phyloP scores from a whole-genome alignment of 768 basidiomycete species.

The Porpolomopsis calyptriformis region DNA sequence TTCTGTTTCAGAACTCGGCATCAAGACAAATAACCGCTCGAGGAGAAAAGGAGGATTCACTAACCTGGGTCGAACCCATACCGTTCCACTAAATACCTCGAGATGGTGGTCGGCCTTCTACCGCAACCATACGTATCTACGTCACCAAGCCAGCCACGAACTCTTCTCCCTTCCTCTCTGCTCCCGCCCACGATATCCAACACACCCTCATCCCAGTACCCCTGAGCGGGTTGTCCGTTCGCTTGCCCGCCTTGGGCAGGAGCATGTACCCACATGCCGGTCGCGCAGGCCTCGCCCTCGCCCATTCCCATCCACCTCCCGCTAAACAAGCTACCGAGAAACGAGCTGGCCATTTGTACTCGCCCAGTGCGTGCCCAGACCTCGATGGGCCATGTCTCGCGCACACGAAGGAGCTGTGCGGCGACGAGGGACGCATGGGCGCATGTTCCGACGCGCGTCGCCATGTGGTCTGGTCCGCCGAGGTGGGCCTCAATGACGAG shows the following conservation, averaged over 20 bases:
- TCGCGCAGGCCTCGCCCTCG: slow-evolving; percentile 68
- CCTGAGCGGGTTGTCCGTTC: slow-evolving; percentile 21
- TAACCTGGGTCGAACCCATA: slow-evolving; percentile 72
- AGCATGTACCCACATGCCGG: slow-evolving; percentile 71
- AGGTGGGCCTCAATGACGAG: slow-evolving; percentile 64
- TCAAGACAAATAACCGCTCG: not conserved
- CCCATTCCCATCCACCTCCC: slow-evolving; percentile 65
- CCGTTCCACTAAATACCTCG: slow-evolving; percentile 67
- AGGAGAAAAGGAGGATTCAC: slow-evolving; percentile 6
- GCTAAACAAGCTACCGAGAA: slow-evolving; percentile 57
- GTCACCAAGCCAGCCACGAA: slow-evolving; percentile 75
- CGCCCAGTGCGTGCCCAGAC: slow-evolving; percentile 72
- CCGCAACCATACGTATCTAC: slow-evolving; percentile 61
- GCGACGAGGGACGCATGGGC: slow-evolving; percentile 61
- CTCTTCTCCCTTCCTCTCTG: slow-evolving; percentile 59
- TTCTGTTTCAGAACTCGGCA: slow-evolving; percentile 29
- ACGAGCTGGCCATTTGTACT: slow-evolving; percentile 67
- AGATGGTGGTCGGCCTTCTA: slow-evolving; percentile 52
- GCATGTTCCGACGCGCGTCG: slow-evolving; percentile 61
- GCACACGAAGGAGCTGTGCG: slow-evolving; percentile 66
- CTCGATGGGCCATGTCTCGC: slow-evolving; percentile 68
- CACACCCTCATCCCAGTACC: slow-evolving; percentile 71
- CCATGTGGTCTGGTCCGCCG: slow-evolving; percentile 72
- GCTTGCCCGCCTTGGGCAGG: slow-evolving; percentile 13
- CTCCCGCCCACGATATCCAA: slow-evolving; percentile 71